Evolutionary conservation across 305 asterid genomes (phyloP), one percentile per base, ranked within the genome.

Genomic region (Ilex paraguariensis): DNA sequence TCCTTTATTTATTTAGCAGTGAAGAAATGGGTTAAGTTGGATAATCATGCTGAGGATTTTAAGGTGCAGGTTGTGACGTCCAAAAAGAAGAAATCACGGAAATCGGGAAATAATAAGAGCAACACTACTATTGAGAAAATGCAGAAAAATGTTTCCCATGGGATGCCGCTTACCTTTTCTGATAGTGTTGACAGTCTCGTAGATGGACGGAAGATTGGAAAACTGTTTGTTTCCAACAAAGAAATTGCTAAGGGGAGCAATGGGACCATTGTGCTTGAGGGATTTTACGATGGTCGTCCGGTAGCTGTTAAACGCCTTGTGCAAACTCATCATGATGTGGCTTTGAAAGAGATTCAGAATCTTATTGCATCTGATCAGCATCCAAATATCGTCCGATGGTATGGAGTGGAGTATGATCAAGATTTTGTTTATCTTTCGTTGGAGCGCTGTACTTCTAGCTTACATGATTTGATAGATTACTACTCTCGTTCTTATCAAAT

Each of bases 301-400:
- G 97, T 90, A 65, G 97, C 97, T 57, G 89, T 87, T 56, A 90
- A 90, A 65, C 96, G 96, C 59, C 95, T 90, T 57, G 90, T 90
- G 54, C 80, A 83, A 64, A 76, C 93, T 39, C 97, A 90, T 75
- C 96, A 87, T 53, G 82, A 83, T 62, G 90, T 87, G 63, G 97
- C 97, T 45, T 75, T 79, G 69, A 87, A 90, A 71, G 97, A 90
- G 86, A 90, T 90, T 65, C 88, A 87, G 58, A 84, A 86, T 81
- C 97, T 90, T 59, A 87, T 90, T 70, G 95, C 85, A 17, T 90
- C 97, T 7, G 97, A 90, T 75, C 96, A 81, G 49, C 97, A 90
- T 77, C 85, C 93, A 40, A 90, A 87, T 66, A 90, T 90, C 62
- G 91, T 90, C 28, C 82, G 97, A 46, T 90, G 95, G 95, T 66